These are phyloP conservation scores for Nakataea oryzae DNA, from an alignment of 2,329 filamentous ascomycete genomes.

Conservation along the genomic window DNA sequence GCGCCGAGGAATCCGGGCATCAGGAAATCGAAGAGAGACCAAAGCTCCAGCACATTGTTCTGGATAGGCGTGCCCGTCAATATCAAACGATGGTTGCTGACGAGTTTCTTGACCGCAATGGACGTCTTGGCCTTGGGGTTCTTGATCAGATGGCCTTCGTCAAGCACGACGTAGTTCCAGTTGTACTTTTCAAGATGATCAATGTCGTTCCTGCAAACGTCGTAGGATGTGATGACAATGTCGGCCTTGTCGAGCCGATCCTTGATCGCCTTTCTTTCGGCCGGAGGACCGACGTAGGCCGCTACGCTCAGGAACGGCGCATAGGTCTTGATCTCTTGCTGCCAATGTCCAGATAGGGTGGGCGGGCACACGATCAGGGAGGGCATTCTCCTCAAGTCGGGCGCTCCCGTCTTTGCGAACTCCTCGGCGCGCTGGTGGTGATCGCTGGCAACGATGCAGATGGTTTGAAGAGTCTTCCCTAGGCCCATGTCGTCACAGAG, in stretches of 20 bases:
- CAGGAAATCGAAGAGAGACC: conserved; percentile 96
- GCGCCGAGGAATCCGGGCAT: conserved; percentile 98
- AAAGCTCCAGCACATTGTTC: conserved; percentile 93
- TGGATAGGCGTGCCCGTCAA: conserved; percentile 95
- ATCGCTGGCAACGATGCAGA: conserved; percentile 96
- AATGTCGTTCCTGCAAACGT: conserved; percentile 94
- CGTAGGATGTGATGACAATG: conserved; percentile 94
- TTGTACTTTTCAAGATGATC: conserved; percentile 72
- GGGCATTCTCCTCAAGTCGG: conserved; percentile 70
- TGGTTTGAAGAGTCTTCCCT: conserved; percentile 91
- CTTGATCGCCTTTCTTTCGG: conserved; percentile 64
- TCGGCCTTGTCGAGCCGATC: conserved; percentile 67
- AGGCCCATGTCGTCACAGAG: conserved; percentile 99
- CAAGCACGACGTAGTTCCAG: conserved; percentile 93
- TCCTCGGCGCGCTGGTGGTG: conserved; percentile 90
- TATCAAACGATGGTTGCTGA: conserved; percentile 90
- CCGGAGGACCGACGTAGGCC: conserved; percentile 82
- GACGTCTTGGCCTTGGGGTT: conserved; percentile 97
- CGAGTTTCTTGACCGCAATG: conserved; percentile 77
- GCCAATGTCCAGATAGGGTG: conserved; percentile 95
- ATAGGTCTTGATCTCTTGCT: conserved; percentile 93
- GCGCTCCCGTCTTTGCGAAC: conserved; percentile 68
- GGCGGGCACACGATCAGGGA: conserved; percentile 94
- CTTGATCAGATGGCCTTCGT: conserved; percentile 97
- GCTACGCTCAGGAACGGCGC: conserved; percentile 86